Percentiles rank a stretch among this genome's conserved stretches.
These are phyloP conservation scores for Metschnikowia cubensis DNA, from an alignment of 805 yeast species.

Conservation along the genomic window DNA sequence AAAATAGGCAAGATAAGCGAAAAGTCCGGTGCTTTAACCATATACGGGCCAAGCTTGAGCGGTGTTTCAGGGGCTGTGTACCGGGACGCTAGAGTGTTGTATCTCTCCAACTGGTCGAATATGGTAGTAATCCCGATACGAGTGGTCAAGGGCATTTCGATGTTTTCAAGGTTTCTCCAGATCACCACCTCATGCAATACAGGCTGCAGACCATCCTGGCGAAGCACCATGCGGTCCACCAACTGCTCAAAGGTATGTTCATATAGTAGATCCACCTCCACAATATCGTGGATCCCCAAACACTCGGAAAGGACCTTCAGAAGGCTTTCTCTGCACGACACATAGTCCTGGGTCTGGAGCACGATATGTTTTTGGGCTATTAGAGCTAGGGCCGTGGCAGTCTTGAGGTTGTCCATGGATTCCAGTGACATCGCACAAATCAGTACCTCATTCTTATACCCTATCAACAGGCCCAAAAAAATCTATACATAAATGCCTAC, in stretches of 20 bases:
- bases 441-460: neutral
- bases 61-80: conserved; percentile 8
- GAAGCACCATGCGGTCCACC: conserved; percentile 10
- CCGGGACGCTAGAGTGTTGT: conserved; percentile 9
- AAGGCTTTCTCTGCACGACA: conserved; percentile 7
- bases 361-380: conserved; percentile 11
- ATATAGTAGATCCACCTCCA: conserved; percentile 15
- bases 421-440: neutral
- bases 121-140: conserved; percentile 8
- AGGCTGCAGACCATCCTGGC: conserved; percentile 7
- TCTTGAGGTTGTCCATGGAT: conserved; percentile 16
- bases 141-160: conserved; percentile 2
- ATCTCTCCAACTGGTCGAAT: conserved; percentile 13
- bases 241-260: conserved; percentile 8
- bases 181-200: conserved; percentile 12
- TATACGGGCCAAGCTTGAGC: conserved; percentile 8
- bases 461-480: too few relatives aligned
- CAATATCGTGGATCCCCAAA: conserved; percentile 6
- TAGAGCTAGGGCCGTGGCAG: conserved; percentile 14
- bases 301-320: neutral
- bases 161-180: conserved; percentile 17
- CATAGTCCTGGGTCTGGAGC: conserved; percentile 10
- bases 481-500: too few relatives aligned
- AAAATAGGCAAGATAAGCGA: conserved; percentile 13
- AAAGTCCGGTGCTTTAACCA: conserved; percentile 9